These are phyloP conservation scores for Linaria vulgaris DNA, from an alignment of 257 asterid species.

Conservation along the genomic window DNA sequence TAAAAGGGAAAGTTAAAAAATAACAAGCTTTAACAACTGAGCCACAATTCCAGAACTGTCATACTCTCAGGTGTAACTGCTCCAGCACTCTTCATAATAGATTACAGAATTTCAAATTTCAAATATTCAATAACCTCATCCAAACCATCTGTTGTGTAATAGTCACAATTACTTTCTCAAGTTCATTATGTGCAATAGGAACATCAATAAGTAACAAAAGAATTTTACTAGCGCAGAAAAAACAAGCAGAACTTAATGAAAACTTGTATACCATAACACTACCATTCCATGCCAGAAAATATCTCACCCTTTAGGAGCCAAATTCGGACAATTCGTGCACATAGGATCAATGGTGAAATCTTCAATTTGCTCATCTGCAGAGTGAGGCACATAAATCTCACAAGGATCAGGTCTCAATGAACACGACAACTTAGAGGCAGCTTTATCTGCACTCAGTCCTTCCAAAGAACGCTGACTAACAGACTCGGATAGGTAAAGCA, in stretches of 20 bases:
- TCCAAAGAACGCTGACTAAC: constrained; percentile 43
- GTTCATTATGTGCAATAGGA: no score
- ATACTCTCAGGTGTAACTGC: not conserved
- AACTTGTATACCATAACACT: constrained; percentile 6
- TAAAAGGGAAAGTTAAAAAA: not conserved
- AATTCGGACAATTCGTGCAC: constrained; percentile 92
- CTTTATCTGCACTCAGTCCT: constrained; percentile 56
- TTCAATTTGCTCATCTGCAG: constrained; percentile 37
- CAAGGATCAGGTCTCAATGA: constrained; percentile 27
- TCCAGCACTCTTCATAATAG: constrained; percentile 3
- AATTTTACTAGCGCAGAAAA: constrained; percentile 8
- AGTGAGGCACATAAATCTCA: constrained; percentile 33
- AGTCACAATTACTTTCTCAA: not conserved
- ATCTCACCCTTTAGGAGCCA: constrained; percentile 91
- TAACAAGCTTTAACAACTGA: constrained; percentile 8
- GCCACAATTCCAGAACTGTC: not conserved
- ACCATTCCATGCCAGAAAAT: not conserved
- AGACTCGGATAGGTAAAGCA: constrained; percentile 60
- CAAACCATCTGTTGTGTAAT: not conserved
- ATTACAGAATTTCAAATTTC: not conserved
- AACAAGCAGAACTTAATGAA: no score
- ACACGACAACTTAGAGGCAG: constrained; percentile 44
- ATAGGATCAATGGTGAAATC: constrained; percentile 71
- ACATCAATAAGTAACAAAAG: no score
- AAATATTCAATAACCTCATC: not conserved